Percentiles rank a stretch among this genome's conserved stretches.
Conservation (phyloP, 2,329 filamentous ascomycete species). For the Fusarium humuli region DNA sequence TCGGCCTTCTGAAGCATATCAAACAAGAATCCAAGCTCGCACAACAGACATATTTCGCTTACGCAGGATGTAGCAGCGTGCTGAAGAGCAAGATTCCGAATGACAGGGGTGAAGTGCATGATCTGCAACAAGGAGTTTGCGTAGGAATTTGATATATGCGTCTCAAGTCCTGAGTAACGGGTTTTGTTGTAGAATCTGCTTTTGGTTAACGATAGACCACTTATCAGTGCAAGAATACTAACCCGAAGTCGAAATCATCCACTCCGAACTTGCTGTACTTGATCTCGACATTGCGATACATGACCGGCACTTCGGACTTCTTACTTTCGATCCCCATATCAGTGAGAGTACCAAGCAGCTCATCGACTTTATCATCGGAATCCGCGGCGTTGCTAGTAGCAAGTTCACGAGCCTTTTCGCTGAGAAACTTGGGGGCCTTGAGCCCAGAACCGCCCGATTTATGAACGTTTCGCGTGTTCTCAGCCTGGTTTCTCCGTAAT, state of each 20-base stretch:
- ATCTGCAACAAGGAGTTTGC: conserved; percentile 93
- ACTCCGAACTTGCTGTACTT: conserved; percentile 99
- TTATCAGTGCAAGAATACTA: conserved; percentile 49
- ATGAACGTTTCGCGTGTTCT: conserved; percentile 76
- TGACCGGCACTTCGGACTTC: conserved; percentile 83
- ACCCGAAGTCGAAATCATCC: conserved; percentile 99
- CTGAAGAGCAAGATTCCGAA: conserved; percentile 88
- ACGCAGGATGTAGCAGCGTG: conserved; percentile 89
- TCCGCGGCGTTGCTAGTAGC: conserved; percentile 58
- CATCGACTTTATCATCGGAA: conserved; percentile 61
- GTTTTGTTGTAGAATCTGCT: conserved; percentile 93
- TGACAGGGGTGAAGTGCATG: conserved; percentile 87
- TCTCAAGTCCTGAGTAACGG: conserved; percentile 89
- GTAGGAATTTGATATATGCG: conserved; percentile 96
- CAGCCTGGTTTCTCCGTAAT: conserved; percentile 82
- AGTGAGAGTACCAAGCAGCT: conserved; percentile 73
- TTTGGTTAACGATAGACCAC: conserved; percentile 30
- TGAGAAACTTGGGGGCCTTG: conserved; percentile 89
- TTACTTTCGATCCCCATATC: conserved; percentile 77
- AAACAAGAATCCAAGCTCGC: conserved; percentile 93
- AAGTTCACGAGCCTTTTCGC: conserved; percentile 85
- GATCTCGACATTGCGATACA: conserved; percentile 96
- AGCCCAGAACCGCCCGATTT: conserved; percentile 70
- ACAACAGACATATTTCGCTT: conserved; percentile 85
- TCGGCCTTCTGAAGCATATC: conserved; percentile 98